Evolutionary conservation across 495 filamentous ascomycete species (phyloP), one percentile per base, ranked within the genome.

Genomic region (Pyrenula massariospora): DNA sequence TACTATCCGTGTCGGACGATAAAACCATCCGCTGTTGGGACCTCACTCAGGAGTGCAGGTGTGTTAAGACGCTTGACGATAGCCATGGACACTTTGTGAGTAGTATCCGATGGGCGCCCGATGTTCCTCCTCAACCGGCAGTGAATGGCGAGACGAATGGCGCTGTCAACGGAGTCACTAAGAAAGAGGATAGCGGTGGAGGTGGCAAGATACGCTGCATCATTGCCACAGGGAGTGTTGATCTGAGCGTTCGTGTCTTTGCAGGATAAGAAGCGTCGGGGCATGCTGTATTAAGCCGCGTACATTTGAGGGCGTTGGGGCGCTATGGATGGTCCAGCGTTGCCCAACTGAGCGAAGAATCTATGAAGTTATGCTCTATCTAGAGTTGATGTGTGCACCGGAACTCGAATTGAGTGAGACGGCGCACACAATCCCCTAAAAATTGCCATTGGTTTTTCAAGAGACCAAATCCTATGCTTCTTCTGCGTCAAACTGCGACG

Each of bases 21-120:
- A 95, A 95, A 69, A 91, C 89, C 12, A 73, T 98, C 31, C 77
- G 92, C 49, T 96, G 92, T 73, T 98, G 93, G 93, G 93, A 98
- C 72, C 74, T 98, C 10, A 77, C 79, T 12, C 93, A 98, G 63
- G 91, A 96, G 67, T 88, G 88, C 19, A 86, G 87, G 59, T 89
- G 90, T 60, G 91, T 96, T 56, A 91, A 91, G 73, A 86, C 80
- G 2, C 68, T 96, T 15, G 73, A 78, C 36, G 86, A 91, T 61
- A 87, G 83, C 1, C 93, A 96, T 67, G 84, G 75, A 3, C 89
- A 91, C 66, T 98, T 98, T 62, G 81, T 96, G 42, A 88, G 80
- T 58, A 93, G 89, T 66, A 73, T 98, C 42, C 69, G 89, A 56
- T 98, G 93, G 93, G 93, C 91, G n/a, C 92, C 92, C 0, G 79